Evolutionary conservation across 1,284 basidiomycete genomes (phyloP).

Genomic region (Trametes versicolor): DNA sequence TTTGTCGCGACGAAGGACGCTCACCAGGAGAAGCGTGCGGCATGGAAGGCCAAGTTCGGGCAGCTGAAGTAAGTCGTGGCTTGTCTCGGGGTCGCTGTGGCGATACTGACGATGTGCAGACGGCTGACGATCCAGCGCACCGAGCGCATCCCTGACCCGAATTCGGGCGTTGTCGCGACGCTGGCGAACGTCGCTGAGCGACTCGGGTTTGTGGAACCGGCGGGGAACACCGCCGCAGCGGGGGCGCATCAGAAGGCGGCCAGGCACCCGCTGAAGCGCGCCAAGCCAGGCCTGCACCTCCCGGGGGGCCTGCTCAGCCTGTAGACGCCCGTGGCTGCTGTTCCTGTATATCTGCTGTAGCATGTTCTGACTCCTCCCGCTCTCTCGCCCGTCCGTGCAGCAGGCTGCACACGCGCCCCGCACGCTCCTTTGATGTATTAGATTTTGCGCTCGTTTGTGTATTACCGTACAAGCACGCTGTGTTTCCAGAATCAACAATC

Average conservation of each 20-base stretch:
- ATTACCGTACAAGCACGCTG: slow-evolving; percentile 4
- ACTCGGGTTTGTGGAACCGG: slow-evolving; percentile 8
- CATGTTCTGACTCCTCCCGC: background rate
- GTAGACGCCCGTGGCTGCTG: no score
- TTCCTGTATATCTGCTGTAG: slow-evolving; percentile 33
- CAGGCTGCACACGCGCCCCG: slow-evolving; percentile 12
- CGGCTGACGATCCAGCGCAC: slow-evolving; percentile 35
- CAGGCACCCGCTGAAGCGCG: slow-evolving; percentile 30
- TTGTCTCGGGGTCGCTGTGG: background rate
- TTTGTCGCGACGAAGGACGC: slow-evolving; percentile 27
- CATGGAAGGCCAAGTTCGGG: slow-evolving; percentile 19
- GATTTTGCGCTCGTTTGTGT: slow-evolving; percentile 7
- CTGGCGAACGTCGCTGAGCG: slow-evolving; percentile 19
- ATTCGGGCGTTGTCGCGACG: slow-evolving; percentile 1
- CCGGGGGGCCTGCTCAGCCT: no score
- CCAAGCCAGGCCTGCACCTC: slow-evolving; percentile 41
- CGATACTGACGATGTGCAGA: slow-evolving; percentile 14
- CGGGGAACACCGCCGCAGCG: slow-evolving; percentile 17
- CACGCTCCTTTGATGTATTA: slow-evolving; percentile 24
- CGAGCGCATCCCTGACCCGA: slow-evolving; percentile 24
- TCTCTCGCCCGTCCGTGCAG: background rate
- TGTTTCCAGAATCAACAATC: slow-evolving; percentile 32
- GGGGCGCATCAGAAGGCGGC: slow-evolving; percentile 28
- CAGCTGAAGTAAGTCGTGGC: slow-evolving; percentile 25
- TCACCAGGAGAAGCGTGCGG: slow-evolving; percentile 1